Conservation (phyloP, 148 eudicot species). For the Talinum fruticosum region DNA sequence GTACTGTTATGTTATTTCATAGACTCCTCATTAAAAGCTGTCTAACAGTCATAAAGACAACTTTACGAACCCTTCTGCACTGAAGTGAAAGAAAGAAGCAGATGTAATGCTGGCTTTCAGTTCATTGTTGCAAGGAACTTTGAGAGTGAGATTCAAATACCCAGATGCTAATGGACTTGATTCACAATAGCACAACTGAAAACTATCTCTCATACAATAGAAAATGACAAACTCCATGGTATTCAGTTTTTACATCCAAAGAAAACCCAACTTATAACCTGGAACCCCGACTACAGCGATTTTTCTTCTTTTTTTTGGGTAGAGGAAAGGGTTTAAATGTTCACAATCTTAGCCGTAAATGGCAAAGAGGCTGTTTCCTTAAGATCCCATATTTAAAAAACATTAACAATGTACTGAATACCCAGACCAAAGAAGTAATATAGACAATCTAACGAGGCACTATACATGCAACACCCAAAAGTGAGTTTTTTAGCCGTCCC, state of each 20-base stretch:
- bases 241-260: background rate
- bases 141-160: background rate
- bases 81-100: background rate
- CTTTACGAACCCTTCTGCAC: background rate
- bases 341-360: background rate
- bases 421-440: background rate
- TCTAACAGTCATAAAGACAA: slow-evolving; percentile 1
- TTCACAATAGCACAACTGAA: background rate
- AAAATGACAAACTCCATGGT: background rate
- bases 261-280: background rate
- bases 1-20: background rate
- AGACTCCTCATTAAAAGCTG: background rate
- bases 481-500: background rate
- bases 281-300: background rate
- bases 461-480: background rate
- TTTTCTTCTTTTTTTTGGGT: background rate
- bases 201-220: background rate
- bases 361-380: background rate
- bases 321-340: background rate
- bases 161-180: background rate
- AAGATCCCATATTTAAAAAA: background rate
- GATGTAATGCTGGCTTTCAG: background rate
- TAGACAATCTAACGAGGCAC: background rate
- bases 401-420: background rate
- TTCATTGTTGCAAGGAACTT: background rate